Base-by-base conservation (phyloP, 2,329 filamentous ascomycete species). In the Corinectria fuckeliana region DNA sequence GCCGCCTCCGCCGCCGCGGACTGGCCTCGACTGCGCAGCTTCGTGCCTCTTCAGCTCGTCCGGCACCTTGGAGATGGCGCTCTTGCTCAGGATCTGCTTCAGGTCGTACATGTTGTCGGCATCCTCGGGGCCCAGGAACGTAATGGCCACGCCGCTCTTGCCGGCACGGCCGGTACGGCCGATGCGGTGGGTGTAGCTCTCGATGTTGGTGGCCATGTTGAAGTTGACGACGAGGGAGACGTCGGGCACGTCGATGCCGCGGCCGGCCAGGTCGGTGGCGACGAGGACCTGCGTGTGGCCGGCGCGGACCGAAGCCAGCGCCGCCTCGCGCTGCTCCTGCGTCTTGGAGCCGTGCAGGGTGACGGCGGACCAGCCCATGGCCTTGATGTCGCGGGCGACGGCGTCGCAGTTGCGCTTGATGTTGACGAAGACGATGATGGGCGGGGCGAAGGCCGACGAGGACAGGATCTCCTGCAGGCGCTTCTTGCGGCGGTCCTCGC, bases 401-500 rank as follows among this genome's bases (percentile, higher is more conserved):
- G 92, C 91, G 75, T 99, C 95, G 80, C 94, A 98, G 80, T 98
- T 98, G 69, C 93, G 91, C 80, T 98, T 98, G 87, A 98, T 97
- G 78, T 99, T 99, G 85, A 99, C 95, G 75, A 99, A 99, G 64
- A 99, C 93, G 70, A 99, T 99, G 76, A 99, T 96, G 14, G 95
- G 95, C 8, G 94, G 87, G 7, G 85, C 82, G 77, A 93, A 98
- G 66, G 93, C 89, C 67, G 88, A 83, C 1, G 90, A 93, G 47
- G 85, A 82, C 36, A 99, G 87, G 61, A 99, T 95, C 71, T 98
- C 92, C 67, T 89, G 85, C n/a, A 99, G 88, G 3, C 95, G 90
- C 79, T 96, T 96, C 88, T 99, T 98, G 72, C 93, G 88, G 76
- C 94, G 95, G 76, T 99, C 95, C 81, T 99, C 95, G 69, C 93